These are phyloP conservation scores for Neocatenulostroma microsporum DNA, from an alignment of 2,329 filamentous ascomycete species.

Conservation along the genomic window DNA sequence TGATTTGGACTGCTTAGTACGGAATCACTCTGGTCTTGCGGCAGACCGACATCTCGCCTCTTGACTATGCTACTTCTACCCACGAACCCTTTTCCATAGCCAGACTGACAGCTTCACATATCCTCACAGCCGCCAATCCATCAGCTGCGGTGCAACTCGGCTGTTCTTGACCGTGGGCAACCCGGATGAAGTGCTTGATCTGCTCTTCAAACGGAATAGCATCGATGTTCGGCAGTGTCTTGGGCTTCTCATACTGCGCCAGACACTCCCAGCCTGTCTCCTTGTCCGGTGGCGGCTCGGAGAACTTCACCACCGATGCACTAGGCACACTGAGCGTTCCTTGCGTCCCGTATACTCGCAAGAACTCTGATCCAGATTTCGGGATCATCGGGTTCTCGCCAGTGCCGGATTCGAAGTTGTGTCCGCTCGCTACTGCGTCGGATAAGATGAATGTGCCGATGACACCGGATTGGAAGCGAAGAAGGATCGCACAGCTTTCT, in stretches of 20 bases:
- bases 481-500: conserved; percentile 49
- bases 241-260: too few relatives aligned
- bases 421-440: conserved; percentile 45
- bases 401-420: conserved; percentile 51
- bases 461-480: conserved; percentile 47
- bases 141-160: conserved; percentile 44
- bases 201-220: conserved; percentile 48
- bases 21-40: too few relatives aligned
- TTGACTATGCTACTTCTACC: conserved; percentile 10
- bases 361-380: conserved; percentile 38
- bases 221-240: too few relatives aligned
- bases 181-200: conserved; percentile 44
- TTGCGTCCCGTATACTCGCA: conserved; percentile 49
- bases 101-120: conserved; percentile 46
- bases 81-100: conserved; percentile 33
- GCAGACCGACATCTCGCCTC: background rate
- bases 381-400: conserved; percentile 52
- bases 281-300: too few relatives aligned
- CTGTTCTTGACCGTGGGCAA: conserved; percentile 37
- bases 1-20: too few relatives aligned
- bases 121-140: conserved; percentile 45
- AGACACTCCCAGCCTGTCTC: conserved; percentile 36
- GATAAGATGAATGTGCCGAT: conserved; percentile 52
- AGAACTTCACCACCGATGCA: too few relatives aligned
- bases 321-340: conserved; percentile 48